Base-by-base conservation (phyloP, 352 stramenopile genomes). In the Pythium phragmiticola region DNA sequence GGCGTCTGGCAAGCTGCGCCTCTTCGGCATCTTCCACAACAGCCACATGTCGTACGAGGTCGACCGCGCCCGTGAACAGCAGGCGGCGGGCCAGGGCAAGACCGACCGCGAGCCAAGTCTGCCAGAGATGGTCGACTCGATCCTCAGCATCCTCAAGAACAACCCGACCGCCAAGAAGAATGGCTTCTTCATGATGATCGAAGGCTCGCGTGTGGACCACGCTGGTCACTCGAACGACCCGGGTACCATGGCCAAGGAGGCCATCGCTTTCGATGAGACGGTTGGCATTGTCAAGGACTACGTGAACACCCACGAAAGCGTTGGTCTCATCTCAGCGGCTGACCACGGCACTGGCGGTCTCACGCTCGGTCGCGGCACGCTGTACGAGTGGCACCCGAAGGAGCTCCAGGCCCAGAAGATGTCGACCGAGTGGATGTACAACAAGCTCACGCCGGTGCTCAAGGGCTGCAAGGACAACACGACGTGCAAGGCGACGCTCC, bases 101-200 rank as follows among this genome's bases (percentile, higher is more conserved):
- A 69, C 64, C 3, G 58, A 72, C 36, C 77, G 80, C 52, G 73
- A 88, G 65, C 81, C 81, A 30, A 84, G 71, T 45, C 67, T 90
- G 3, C 65, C 75, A 0, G 78, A 90, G 58, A 88, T 90, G 81
- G 76, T 84, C 9, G 77, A 90, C 46, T 72, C 76, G 55, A 73
- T 88, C 28, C 58, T 90, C 6, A 68, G 62, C 60, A 69, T 88
- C 46, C 63, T 90, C 41, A 85, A 85, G 65, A 87, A 80, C 71
- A 90, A 90, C 62, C 75, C 74, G n/a, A 70, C 73, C 47, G 81
- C 81, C 19, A 82, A 86, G 66, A 88, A 90, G 66, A 70, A 90
- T 60, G 81, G 81, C 45, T 90, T 84, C 74, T 90, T 90, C 47
- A 50, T 90, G 42, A 85, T 90, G 78, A 88, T 90, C 21, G 81